Base-by-base conservation (phyloP, 441 rosid genomes). In the Raphanus hybrid region DNA sequence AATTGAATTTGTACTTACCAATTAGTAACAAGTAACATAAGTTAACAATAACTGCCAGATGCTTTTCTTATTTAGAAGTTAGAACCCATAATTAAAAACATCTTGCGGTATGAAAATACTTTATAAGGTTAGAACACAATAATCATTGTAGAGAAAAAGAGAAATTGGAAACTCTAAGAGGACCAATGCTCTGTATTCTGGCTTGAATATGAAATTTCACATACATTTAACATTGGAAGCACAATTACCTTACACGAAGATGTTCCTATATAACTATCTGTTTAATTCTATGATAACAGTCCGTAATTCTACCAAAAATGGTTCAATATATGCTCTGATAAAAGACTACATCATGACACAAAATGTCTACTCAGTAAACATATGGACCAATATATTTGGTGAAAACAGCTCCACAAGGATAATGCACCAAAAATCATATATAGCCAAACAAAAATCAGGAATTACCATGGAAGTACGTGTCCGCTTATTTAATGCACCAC, bases 391-490 rank as follows among this genome's bases (percentile, higher is more conserved):
- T 34, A 14, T 34, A 26, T 34, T 78, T 59, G 57, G 11, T 35
- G 61, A 23, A 71, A 71, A 14, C 35, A 72, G 57, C 37, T 67
- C 10, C 55, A 20, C 10, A 29, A 67, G 37, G 62, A 70, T 69
- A 69, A 70, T 67, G 76, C 41, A 75, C 58, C 58, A 45, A 77
- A 76, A 73, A 20, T 20, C 43, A 43, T 62, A 20, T 62, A 12
- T 78, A 68, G 41, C 57, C 43, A 62, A 74, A 84, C 90, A 81
- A 78, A 87, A 91, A 92, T 85, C 86, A 73, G 82, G 75, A 86
- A 85, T 96, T 88, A 85, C 90, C 92, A 94, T 63, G 70, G 98
- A 92, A 75, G 98, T 96, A 74, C 98, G 97, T 64, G 97, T 90
- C 62, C 98, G 91, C 84, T 91, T 95, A 86, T 84, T 95, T 76